Evolutionary conservation across 805 yeast species (phyloP).

Genomic region (Saturnispora serradocipensis): DNA sequence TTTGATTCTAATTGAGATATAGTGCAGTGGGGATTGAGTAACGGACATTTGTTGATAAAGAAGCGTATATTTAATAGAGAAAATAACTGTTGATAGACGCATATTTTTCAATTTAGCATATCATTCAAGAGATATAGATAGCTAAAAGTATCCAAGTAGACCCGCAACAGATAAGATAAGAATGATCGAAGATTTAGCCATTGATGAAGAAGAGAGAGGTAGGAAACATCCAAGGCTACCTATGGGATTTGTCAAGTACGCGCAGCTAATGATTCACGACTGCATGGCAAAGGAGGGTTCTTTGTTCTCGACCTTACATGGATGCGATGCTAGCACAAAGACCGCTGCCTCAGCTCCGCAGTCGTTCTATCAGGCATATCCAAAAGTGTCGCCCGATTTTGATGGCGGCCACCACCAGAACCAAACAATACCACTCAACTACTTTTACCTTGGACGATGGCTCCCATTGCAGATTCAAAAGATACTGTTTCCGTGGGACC

Average conservation of each 20-base stretch:
- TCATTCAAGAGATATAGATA: no score
- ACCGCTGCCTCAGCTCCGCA: conserved; percentile 10
- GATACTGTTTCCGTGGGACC: conserved; percentile 23
- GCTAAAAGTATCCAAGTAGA: no score
- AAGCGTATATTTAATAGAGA: no score
- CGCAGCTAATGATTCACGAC: background rate
- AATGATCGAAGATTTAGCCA: background rate
- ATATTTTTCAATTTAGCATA: no score
- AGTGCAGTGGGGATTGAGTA: no score
- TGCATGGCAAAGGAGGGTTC: conserved; percentile 20
- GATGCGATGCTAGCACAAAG: conserved; percentile 23
- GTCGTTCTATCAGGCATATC: conserved; percentile 26
- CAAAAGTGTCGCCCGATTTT: conserved; percentile 25
- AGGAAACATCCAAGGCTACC: background rate
- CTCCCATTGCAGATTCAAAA: conserved; percentile 22
- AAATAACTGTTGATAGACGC: no score
- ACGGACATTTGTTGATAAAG: no score
- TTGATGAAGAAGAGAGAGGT: background rate
- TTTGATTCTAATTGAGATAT: no score
- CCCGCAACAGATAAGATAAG: background rate
- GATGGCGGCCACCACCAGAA: conserved; percentile 27
- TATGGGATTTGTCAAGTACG: background rate
- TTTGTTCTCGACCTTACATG: conserved; percentile 22
- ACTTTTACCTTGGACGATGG: conserved; percentile 29
- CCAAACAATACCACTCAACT: conserved; percentile 21